Base-by-base conservation (phyloP, 2,329 filamentous ascomycete species). In the Lasiodiplodia theobromae region DNA sequence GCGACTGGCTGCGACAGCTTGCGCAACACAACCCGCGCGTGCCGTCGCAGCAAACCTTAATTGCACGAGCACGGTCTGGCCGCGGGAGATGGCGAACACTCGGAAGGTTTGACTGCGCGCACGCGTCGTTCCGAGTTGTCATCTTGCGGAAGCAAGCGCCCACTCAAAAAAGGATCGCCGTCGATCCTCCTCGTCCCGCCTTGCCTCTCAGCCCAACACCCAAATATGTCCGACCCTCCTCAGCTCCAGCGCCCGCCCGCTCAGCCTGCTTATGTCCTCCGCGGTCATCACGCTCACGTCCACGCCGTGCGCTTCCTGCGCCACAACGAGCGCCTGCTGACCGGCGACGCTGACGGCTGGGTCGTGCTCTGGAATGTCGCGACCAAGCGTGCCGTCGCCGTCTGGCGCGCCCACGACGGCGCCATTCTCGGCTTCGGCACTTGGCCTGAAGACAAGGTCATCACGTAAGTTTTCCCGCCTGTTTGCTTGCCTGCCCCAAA, bases 281-380 rank as follows among this genome's bases (percentile, higher is more conserved):
- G 96, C 71, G 96, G 96, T 65, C 96, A 98, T 82, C 86, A 88
- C 67, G 86, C 91, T 0, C 89, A 93, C 71, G 89, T 97, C 58
- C 94, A 97, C 77, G 87, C 89, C 23, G 85, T 94, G 4, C 82
- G 86, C 65, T 95, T 98, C 76, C 84, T 93, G 72, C 86, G 88
- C 66, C 79, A 82, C 51, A 97, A 97, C 77, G 85, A 88, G 69
- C 90, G 92, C 40, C 88, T 99, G 6, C 83, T 93, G 14, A 96
- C 93, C 0, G 95, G 92, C 44, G 96, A 99, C 80, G 92, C 93
- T 10, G 92, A 97, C 52, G 96, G 96, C 69, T 97, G 91, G 86
- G 85, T 97, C 40, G 87, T 97, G 7, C 82, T 94, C 25, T 99
- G 96, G 96, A 91, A 92, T 76, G 83, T 97, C 49, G 86, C 90